phyloP scores from a whole-genome alignment of 106 monocot genomes.

The Phalaenopsis aphrodite region DNA sequence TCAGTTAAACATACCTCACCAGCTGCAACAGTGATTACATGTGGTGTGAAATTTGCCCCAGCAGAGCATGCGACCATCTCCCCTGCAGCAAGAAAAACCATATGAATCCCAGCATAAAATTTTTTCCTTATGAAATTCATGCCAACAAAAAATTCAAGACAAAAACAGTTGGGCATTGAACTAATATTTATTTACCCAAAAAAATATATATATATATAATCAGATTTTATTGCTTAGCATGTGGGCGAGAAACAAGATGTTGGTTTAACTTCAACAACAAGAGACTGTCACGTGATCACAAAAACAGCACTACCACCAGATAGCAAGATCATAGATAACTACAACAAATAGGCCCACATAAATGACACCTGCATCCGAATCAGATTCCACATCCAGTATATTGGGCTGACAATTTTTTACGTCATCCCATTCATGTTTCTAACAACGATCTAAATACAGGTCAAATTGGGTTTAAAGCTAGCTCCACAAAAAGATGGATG shows the following conservation, averaged over 20 bases:
- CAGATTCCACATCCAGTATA: not conserved
- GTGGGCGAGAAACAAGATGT: not conserved
- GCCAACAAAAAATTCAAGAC: too few relatives aligned
- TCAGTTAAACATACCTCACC: slow-evolving; percentile 47
- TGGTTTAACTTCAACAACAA: not conserved
- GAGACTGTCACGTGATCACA: not conserved
- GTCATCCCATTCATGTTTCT: not conserved
- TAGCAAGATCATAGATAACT: not conserved
- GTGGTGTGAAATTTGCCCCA: slow-evolving; percentile 68
- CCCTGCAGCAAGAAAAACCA: too few relatives aligned
- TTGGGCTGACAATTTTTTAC: not conserved
- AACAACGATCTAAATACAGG: not conserved
- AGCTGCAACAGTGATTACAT: slow-evolving; percentile 55
- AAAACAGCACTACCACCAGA: not conserved
- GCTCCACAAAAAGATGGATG: not conserved
- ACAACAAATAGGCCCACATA: not conserved
- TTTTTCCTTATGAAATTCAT: too few relatives aligned
- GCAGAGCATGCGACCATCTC: slow-evolving; percentile 32
- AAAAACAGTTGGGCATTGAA: too few relatives aligned
- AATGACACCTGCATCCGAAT: not conserved
- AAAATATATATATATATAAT: too few relatives aligned
- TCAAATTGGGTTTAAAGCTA: not conserved
- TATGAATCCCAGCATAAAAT: too few relatives aligned
- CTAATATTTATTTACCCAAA: too few relatives aligned
- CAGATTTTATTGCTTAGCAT: not conserved